phyloP scores from a whole-genome alignment of 192 early-diverging fungal species.

The Gigaspora rosea region DNA sequence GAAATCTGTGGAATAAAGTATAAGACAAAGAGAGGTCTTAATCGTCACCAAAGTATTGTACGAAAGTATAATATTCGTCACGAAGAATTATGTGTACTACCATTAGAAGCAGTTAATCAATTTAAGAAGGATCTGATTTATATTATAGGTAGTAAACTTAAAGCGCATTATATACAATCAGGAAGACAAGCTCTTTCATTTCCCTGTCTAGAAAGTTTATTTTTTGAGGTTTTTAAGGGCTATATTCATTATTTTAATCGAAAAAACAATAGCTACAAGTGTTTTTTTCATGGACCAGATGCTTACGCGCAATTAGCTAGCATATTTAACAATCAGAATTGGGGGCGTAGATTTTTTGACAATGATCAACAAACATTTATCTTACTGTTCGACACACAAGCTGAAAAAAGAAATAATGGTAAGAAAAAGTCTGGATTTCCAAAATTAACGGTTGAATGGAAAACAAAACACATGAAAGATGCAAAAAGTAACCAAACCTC shows the following conservation, averaged over 20 bases:
- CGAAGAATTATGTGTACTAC: background rate
- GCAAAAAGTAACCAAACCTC: background rate
- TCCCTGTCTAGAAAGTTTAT: background rate
- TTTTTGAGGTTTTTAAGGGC: background rate
- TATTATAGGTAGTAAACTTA: background rate
- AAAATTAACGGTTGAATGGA: background rate
- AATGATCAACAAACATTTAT: too few species aligned
- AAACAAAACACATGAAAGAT: background rate
- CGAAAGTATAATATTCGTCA: background rate
- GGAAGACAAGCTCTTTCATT: slow-evolving; percentile 1
- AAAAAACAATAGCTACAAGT: background rate
- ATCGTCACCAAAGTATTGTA: background rate
- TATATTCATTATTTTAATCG: background rate
- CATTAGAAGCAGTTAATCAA: background rate
- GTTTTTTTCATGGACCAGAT: background rate
- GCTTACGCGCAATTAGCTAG: background rate
- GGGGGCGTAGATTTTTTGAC: too few species aligned
- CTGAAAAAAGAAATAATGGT: too few species aligned
- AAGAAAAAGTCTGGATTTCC: too few species aligned
- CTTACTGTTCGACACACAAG: too few species aligned
- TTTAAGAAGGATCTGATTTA: background rate
- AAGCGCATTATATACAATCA: background rate
- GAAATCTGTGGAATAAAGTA: background rate
- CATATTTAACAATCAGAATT: too few species aligned
- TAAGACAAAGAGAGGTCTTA: background rate